Conservation (phyloP, 2,329 filamentous ascomycete species). For the Xenosphaeropsis pyriputrescens region DNA sequence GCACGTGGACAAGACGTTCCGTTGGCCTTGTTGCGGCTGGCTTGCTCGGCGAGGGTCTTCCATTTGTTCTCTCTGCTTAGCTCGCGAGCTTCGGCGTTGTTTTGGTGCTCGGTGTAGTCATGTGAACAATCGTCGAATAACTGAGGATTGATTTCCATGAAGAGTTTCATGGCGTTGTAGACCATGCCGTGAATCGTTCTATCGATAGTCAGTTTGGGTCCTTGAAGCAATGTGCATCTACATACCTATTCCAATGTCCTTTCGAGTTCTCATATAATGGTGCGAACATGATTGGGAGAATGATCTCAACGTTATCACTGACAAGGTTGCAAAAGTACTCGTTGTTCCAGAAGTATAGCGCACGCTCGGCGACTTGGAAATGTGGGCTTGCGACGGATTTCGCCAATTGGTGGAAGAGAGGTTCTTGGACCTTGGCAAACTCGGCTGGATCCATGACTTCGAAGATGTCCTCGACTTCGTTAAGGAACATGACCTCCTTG, state of each 20-base stretch:
- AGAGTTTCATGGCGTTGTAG: slow-evolving; percentile 98
- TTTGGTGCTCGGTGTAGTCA: slow-evolving; percentile 93
- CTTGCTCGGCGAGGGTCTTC: slow-evolving; percentile 73
- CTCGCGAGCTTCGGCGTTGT: slow-evolving; percentile 75
- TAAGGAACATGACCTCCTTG: slow-evolving; percentile 99
- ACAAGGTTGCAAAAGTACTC: slow-evolving; percentile 99
- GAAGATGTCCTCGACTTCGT: slow-evolving; percentile 98
- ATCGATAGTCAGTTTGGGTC: slow-evolving; percentile 17
- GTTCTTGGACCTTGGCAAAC: slow-evolving; percentile 97
- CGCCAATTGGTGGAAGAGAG: slow-evolving; percentile 89
- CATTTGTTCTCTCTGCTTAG: slow-evolving; percentile 73
- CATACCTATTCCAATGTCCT: slow-evolving; percentile 95
- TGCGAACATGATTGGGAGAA: slow-evolving; percentile 98
- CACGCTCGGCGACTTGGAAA: slow-evolving; percentile 95
- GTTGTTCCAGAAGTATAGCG: slow-evolving; percentile 99
- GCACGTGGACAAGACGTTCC: slow-evolving; percentile 21
- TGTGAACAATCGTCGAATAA: slow-evolving; percentile 98
- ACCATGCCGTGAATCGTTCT: slow-evolving; percentile 99
- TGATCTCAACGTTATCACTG: slow-evolving; percentile 97
- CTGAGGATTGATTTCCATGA: slow-evolving; percentile 99
- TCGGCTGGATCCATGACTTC: slow-evolving; percentile 99
- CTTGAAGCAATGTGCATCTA: slow-evolving; percentile 5
- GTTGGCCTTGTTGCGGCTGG: slow-evolving; percentile 47
- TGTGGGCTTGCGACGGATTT: slow-evolving; percentile 97
- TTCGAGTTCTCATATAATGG: slow-evolving; percentile 98